Evolutionary conservation across 208 protist genomes (phyloP).

Genomic region (Trypanosoma conorhini): DNA sequence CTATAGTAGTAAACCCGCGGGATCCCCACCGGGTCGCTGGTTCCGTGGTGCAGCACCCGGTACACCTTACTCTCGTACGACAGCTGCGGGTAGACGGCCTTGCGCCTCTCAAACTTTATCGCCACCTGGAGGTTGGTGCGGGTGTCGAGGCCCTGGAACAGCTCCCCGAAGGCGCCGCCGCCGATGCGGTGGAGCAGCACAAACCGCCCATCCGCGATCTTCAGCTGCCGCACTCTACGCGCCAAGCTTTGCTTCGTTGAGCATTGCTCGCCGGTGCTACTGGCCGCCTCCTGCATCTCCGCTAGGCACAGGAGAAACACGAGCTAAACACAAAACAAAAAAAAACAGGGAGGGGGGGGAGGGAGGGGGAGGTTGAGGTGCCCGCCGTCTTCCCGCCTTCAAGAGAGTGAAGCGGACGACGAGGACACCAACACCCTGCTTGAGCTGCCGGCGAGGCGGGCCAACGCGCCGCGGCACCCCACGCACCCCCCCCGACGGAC

Average conservation of each 20-base stretch:
- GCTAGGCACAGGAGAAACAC: conserved; percentile 12
- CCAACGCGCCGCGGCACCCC: too few relatives aligned
- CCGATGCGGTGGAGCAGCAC: conserved; percentile 88
- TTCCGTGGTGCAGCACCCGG: conserved; percentile 60
- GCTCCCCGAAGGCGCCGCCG: conserved; percentile 98
- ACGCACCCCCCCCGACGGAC: too few relatives aligned
- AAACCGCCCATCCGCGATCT: conserved; percentile 61
- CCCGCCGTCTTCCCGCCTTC: background rate
- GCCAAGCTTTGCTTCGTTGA: background rate
- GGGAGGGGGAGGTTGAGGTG: too few relatives aligned
- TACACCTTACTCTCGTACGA: conserved; percentile 96
- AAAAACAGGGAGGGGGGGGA: conserved; percentile 18
- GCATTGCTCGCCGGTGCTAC: background rate
- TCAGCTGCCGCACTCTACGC: conserved; percentile 15
- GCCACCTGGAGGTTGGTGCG: conserved; percentile 47
- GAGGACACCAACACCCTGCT: background rate
- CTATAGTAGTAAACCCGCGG: conserved; percentile 96
- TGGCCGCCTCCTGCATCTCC: conserved; percentile 4
- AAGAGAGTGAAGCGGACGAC: background rate
- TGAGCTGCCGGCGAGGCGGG: too few relatives aligned
- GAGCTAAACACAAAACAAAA: conserved; percentile 11
- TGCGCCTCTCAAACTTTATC: conserved; percentile 92
- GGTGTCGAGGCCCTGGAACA: conserved; percentile 93
- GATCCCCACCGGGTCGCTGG: conserved; percentile 76
- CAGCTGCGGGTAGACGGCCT: conserved; percentile 94